Evolutionary conservation across 2,329 filamentous ascomycete species (phyloP).

Genomic region (Pseudogymnoascus sp.): DNA sequence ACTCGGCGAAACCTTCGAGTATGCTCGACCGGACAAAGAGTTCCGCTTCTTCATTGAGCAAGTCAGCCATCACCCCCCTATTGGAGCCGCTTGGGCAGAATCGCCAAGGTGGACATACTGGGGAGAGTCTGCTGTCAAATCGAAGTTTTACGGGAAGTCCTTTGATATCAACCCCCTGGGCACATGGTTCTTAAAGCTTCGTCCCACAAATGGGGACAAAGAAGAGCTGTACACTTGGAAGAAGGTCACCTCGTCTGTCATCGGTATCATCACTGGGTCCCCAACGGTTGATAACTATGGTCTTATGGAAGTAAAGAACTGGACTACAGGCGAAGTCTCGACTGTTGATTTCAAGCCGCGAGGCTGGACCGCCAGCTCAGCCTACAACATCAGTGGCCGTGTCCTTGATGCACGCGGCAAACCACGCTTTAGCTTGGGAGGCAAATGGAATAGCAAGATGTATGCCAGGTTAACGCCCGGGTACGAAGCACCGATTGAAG

Average conservation of each 20-base stretch:
- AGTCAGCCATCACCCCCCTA: constrained; percentile 92
- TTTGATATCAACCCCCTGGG: constrained; percentile 96
- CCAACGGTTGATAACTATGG: constrained; percentile 98
- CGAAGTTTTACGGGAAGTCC: constrained; percentile 94
- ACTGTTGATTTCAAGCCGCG: constrained; percentile 87
- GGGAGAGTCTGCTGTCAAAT: constrained; percentile 90
- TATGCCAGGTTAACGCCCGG: constrained; percentile 90
- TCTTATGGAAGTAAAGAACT: constrained; percentile 94
- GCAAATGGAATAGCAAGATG: constrained; percentile 94
- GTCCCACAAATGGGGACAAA: constrained; percentile 64
- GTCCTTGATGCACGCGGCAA: constrained; percentile 72
- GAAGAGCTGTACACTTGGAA: constrained; percentile 97
- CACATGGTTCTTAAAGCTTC: constrained; percentile 89
- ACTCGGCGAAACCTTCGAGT: constrained; percentile 93
- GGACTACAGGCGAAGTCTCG: constrained; percentile 88
- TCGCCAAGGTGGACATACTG: constrained; percentile 94
- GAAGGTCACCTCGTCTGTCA: constrained; percentile 95
- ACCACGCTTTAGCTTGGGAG: constrained; percentile 82
- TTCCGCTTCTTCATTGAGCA: constrained; percentile 99
- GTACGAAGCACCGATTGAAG: constrained; percentile 67
- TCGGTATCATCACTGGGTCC: constrained; percentile 95
- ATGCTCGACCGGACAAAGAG: constrained; percentile 88
- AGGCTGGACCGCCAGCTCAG: constrained; percentile 90
- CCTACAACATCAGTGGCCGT: constrained; percentile 81
- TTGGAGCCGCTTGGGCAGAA: constrained; percentile 90